These are phyloP conservation scores for Capsella rubella DNA, from an alignment of 441 rosid species.

Conservation along the genomic window DNA sequence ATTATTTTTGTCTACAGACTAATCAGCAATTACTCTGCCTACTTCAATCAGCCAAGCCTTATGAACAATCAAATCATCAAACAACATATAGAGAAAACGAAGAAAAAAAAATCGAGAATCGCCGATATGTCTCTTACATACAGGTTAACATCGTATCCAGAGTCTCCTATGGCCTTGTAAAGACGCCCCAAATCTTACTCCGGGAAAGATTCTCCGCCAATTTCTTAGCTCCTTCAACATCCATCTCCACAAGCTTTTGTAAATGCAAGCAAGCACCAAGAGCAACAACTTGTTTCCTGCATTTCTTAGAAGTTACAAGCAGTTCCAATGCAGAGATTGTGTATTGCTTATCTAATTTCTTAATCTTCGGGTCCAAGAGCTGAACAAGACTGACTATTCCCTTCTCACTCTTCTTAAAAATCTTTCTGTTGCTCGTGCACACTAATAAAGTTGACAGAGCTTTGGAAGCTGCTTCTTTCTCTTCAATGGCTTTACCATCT, in stretches of 20 bases:
- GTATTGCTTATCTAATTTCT: slow-evolving; percentile 66
- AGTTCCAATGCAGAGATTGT: slow-evolving; percentile 62
- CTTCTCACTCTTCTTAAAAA: slow-evolving; percentile 62
- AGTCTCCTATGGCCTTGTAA: slow-evolving; percentile 57
- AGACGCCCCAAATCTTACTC: slow-evolving; percentile 85
- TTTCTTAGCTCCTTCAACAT: slow-evolving; percentile 85
- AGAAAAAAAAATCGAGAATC: slow-evolving; percentile 28
- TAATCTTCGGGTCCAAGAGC: slow-evolving; percentile 67
- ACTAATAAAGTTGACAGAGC: slow-evolving; percentile 63
- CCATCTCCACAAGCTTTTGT: slow-evolving; percentile 77
- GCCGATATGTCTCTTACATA: slow-evolving; percentile 48
- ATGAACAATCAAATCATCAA: slow-evolving; percentile 53
- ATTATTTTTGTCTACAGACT: slow-evolving; percentile 33
- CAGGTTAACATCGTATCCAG: slow-evolving; percentile 40
- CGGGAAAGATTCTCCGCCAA: slow-evolving; percentile 64
- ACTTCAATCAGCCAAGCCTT: slow-evolving; percentile 49
- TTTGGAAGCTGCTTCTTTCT: slow-evolving; percentile 86
- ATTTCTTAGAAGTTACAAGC: slow-evolving; percentile 68
- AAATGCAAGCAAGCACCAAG: slow-evolving; percentile 72
- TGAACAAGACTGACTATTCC: slow-evolving; percentile 65
- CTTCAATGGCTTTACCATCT: slow-evolving; percentile 85
- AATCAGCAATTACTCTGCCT: slow-evolving; percentile 48
- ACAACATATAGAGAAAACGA: slow-evolving; percentile 15
- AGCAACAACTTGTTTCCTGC: slow-evolving; percentile 76
- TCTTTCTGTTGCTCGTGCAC: slow-evolving; percentile 58